Conservation (phyloP, 371 early-diverging fungal species). For the Mortierella sp. region DNA sequence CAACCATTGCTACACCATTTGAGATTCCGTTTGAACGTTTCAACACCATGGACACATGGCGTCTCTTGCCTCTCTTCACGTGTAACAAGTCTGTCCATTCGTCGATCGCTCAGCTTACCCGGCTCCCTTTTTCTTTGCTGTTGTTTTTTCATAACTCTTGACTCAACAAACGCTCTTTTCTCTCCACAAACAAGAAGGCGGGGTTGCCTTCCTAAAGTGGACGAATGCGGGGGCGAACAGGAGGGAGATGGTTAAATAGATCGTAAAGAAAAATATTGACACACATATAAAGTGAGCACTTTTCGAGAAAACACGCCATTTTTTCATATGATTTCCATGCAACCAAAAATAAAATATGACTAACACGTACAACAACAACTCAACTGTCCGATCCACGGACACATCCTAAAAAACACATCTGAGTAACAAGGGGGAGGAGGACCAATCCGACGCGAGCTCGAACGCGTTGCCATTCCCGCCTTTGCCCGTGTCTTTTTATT, state of each 20-base stretch:
- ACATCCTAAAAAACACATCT: conserved; percentile 7
- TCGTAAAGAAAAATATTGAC: background rate
- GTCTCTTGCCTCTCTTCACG: background rate
- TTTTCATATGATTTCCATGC: conserved; percentile 13
- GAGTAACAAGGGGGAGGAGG: background rate
- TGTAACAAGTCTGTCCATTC: background rate
- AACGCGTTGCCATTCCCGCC: background rate
- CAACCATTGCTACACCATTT: background rate
- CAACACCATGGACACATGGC: background rate
- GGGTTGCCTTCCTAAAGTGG: conserved; percentile 24
- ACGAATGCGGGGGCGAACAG: conserved; percentile 27
- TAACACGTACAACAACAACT: background rate
- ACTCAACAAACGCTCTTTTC: background rate
- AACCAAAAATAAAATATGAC: conserved; percentile 6
- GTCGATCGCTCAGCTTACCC: background rate
- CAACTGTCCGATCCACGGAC: background rate
- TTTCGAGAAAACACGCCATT: background rate
- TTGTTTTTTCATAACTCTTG: background rate
- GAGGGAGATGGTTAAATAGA: background rate
- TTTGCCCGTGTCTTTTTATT: background rate
- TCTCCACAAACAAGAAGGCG: conserved; percentile 16
- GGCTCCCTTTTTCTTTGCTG: background rate
- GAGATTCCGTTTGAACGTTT: background rate
- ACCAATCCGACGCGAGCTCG: conserved; percentile 13
- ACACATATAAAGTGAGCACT: background rate